Conservation (phyloP, 352 stramenopile genomes). For the Thraustotheca clavata region DNA sequence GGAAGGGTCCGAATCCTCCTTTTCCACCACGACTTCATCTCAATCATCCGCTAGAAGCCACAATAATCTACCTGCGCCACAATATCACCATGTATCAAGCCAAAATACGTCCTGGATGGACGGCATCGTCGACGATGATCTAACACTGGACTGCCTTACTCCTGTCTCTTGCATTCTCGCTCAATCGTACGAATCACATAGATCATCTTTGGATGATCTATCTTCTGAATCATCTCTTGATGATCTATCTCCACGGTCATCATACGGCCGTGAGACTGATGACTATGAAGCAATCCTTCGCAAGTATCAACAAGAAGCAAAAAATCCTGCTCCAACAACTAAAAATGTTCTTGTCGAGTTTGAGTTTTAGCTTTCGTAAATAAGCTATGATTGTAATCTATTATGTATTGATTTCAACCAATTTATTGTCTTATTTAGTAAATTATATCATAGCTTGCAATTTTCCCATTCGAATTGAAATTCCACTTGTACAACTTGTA, state of each 20-base stretch:
- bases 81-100: constrained; percentile 2
- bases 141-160: neutral
- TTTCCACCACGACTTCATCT: neutral
- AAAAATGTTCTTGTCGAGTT: constrained; percentile 2
- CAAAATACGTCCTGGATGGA: constrained; percentile 3
- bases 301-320: neutral
- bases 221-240: neutral
- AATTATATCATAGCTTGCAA: too few relatives aligned
- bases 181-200: neutral
- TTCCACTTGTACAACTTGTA: too few relatives aligned
- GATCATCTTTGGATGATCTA: too few relatives aligned
- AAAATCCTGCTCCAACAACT: neutral
- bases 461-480: too few relatives aligned
- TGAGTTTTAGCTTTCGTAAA: constrained; percentile 4
- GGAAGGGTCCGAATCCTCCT: neutral
- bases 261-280: neutral
- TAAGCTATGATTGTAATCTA: neutral
- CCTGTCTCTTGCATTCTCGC: constrained; percentile 5
- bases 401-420: constrained; percentile 16
- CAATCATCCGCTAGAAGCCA: neutral
- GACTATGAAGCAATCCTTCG: constrained; percentile 1
- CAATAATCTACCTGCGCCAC: neutral
- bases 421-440: too few relatives aligned
- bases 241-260: neutral
- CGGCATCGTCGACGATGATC: constrained; percentile 3